A percentile compares a stretch with the other conserved stretches of the same genome.
Conservation (phyloP, 1,139 yeast genomes). For the Nematodospora anomalae region DNA sequence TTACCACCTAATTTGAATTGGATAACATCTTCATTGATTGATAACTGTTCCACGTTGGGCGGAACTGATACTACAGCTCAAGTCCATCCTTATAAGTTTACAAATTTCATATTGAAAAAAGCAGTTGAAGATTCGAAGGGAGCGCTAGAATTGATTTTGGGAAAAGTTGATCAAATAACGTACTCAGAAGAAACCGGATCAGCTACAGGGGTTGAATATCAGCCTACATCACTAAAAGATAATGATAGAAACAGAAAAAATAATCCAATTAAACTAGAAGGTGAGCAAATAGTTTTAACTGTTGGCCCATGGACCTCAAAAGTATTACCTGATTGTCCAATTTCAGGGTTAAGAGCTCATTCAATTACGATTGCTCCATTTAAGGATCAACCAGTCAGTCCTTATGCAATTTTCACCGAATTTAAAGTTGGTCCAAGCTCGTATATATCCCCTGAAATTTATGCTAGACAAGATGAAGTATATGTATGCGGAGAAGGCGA, state of each 20-base stretch:
- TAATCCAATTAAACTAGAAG: conserved; percentile 45
- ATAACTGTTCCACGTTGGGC: conserved; percentile 79
- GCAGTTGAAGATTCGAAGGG: conserved; percentile 73
- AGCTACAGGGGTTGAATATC: conserved; percentile 65
- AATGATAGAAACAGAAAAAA: conserved; percentile 21
- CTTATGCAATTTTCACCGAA: conserved; percentile 94
- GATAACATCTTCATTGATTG: conserved; percentile 68
- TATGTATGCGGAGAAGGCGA: conserved; percentile 98
- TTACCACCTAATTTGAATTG: conserved; percentile 80
- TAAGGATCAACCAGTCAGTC: conserved; percentile 68
- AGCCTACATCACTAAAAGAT: conserved; percentile 55
- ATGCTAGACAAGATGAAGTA: conserved; percentile 93
- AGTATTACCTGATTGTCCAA: conserved; percentile 87
- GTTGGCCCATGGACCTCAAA: conserved; percentile 98
- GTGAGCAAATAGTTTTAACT: conserved; percentile 77
- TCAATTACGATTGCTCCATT: conserved; percentile 89
- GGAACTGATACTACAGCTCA: conserved; percentile 91
- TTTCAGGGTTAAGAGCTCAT: conserved; percentile 89
- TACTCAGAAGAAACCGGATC: conserved; percentile 62
- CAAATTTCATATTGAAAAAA: conserved; percentile 73
- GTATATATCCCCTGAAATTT: conserved; percentile 87
- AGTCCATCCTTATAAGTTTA: conserved; percentile 93
- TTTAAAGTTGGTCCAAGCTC: conserved; percentile 63
- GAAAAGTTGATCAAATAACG: conserved; percentile 72
- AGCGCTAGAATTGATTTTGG: conserved; percentile 79